Conservation (phyloP, 139 green algal species). For the Tetraselmis chui region DNA sequence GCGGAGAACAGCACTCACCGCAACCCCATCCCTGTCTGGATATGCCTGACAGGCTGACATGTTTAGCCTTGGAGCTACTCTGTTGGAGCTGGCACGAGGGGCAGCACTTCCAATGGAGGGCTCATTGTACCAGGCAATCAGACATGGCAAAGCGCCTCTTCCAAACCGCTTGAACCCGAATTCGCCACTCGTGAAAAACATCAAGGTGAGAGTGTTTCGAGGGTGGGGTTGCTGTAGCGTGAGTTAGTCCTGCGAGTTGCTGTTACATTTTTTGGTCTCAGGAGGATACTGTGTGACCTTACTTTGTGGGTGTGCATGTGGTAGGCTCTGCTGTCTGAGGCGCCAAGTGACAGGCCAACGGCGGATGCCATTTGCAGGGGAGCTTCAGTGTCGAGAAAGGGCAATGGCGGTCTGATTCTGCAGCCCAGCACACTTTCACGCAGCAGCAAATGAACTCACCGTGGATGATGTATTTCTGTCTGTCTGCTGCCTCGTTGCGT, state of each 20-base stretch:
- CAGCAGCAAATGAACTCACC: background rate
- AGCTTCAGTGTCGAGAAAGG: background rate
- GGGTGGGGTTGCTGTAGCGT: no score
- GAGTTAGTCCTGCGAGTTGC: no score
- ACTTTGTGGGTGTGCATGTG: background rate
- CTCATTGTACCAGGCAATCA: background rate
- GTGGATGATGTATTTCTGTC: no score
- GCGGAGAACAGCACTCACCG: no score
- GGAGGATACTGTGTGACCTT: no score
- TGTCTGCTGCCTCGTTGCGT: no score
- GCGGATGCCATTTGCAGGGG: background rate
- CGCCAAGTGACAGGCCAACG: background rate
- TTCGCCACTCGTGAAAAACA: background rate
- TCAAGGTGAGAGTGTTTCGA: background rate
- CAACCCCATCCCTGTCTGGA: background rate
- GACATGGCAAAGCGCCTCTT: background rate
- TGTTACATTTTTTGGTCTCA: no score
- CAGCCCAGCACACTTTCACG: background rate
- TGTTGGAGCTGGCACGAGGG: slow-evolving; percentile 72
- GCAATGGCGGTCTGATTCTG: background rate
- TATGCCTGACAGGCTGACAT: slow-evolving; percentile 63
- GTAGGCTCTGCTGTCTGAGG: background rate
- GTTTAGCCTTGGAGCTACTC: slow-evolving; percentile 75
- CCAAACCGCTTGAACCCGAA: background rate
- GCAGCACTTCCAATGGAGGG: slow-evolving; percentile 38